Evolutionary conservation across 1,284 basidiomycete genomes (phyloP).

Genomic region (Thecaphora thlaspeos): DNA sequence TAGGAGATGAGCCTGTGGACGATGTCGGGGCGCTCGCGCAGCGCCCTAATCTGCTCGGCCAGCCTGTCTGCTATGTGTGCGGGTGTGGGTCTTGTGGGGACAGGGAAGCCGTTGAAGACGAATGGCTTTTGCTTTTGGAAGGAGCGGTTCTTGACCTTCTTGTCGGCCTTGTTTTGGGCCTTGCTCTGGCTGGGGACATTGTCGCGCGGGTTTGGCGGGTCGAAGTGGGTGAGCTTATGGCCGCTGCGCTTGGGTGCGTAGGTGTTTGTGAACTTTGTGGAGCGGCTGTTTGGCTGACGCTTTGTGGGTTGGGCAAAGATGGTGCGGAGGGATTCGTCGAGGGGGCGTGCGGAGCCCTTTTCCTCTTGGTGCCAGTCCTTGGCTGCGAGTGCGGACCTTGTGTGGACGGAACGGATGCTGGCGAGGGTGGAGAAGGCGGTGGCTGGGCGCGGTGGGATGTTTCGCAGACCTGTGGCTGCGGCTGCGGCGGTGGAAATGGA

Average conservation of each 20-base stretch:
- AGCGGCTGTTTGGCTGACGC: background rate
- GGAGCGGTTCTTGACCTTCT: background rate
- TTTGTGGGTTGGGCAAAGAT: background rate
- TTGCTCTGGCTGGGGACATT: background rate
- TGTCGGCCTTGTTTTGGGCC: background rate
- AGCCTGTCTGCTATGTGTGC: conserved; percentile 1
- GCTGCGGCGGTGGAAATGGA: background rate
- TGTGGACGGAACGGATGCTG: background rate
- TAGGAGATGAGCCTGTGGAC: conserved; percentile 13
- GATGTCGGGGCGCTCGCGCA: conserved; percentile 10
- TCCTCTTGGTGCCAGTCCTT: background rate
- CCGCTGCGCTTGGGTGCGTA: background rate
- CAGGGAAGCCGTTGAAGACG: background rate
- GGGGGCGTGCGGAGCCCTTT: background rate
- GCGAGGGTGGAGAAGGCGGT: too few species aligned
- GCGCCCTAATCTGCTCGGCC: conserved; percentile 7
- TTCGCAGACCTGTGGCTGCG: too few species aligned
- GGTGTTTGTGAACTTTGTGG: background rate
- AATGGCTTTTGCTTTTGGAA: background rate
- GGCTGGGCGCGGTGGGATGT: too few species aligned
- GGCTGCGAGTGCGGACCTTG: background rate
- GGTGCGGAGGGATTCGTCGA: background rate
- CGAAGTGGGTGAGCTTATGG: background rate
- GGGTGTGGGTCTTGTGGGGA: background rate
- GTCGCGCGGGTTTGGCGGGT: background rate